These are phyloP conservation scores for Lodderomyces parapsilosis DNA, from an alignment of 1,139 yeast genomes.

Conservation along the genomic window DNA sequence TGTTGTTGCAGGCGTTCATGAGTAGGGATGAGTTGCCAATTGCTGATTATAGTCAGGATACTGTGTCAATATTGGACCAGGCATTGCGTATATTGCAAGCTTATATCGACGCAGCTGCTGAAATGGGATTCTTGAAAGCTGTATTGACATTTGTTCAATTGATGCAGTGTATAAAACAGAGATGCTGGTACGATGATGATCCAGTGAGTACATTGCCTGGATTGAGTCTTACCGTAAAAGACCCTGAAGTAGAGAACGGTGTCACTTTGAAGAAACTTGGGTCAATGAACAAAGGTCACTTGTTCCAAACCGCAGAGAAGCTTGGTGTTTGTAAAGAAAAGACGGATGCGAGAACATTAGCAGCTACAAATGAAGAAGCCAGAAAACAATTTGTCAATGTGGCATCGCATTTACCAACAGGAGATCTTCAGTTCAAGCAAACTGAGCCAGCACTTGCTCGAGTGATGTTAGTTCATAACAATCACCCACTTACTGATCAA, in stretches of 20 bases:
- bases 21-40: conserved; percentile 84
- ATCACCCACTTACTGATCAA: conserved; percentile 53
- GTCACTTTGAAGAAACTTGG: conserved; percentile 9
- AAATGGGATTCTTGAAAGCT: conserved; percentile 67
- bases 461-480: conserved; percentile 53
- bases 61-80: conserved; percentile 90
- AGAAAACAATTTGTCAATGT: conserved; percentile 40
- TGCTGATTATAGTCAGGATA: conserved; percentile 93
- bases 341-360: not conserved
- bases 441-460: conserved; percentile 29
- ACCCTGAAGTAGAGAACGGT: conserved; percentile 20
- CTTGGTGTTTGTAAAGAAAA: conserved; percentile 4
- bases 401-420: conserved; percentile 51
- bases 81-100: conserved; percentile 93
- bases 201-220: conserved; percentile 77
- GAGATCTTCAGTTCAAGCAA: conserved; percentile 37
- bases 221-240: conserved; percentile 30
- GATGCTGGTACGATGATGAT: conserved; percentile 80
- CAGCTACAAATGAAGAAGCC: conserved; percentile 17
- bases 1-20: conserved; percentile 85
- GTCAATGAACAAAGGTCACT: conserved; percentile 21
- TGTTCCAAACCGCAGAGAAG: conserved; percentile 32
- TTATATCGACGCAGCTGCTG: conserved; percentile 85
- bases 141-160: conserved; percentile 60
- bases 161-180: conserved; percentile 89